Evolutionary conservation across 1,139 yeast species (phyloP).

Genomic region (Zygoascus meyerae): DNA sequence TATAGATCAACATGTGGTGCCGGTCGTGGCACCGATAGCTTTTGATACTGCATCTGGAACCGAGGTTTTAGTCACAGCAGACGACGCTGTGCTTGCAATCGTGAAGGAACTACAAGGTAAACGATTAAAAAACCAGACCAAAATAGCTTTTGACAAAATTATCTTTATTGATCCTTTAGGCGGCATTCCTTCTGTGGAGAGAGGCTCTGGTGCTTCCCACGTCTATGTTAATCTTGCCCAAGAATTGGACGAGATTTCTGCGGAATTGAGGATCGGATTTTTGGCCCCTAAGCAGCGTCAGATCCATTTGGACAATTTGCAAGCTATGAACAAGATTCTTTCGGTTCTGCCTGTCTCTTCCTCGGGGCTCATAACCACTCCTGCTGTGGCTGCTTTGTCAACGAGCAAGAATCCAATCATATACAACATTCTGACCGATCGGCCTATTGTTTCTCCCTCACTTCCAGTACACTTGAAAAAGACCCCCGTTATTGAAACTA

Average conservation of each 20-base stretch:
- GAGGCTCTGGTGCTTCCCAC: conserved; percentile 60
- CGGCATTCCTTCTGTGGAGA: conserved; percentile 83
- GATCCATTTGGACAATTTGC: conserved; percentile 50
- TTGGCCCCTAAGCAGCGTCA: conserved; percentile 43
- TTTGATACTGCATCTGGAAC: conserved; percentile 40
- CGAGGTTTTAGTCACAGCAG: conserved; percentile 36
- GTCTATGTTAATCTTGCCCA: conserved; percentile 82
- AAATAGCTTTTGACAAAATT: conserved; percentile 68
- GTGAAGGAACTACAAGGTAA: conserved; percentile 27
- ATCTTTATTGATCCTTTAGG: conserved; percentile 76
- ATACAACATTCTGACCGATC: conserved; percentile 82
- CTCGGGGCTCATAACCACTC: conserved; percentile 50
- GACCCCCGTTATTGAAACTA: conserved; percentile 66
- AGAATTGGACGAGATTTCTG: conserved; percentile 61
- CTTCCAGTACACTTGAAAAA: conserved; percentile 57
- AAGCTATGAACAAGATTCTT: conserved; percentile 45
- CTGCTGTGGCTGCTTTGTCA: conserved; percentile 38
- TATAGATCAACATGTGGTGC: conserved; percentile 43
- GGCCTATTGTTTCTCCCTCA: conserved; percentile 90
- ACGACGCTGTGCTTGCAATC: conserved; percentile 34
- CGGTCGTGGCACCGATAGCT: conserved; percentile 56
- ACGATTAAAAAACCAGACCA: conserved; percentile 27
- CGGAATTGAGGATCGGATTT: conserved; percentile 56
- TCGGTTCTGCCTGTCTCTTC: conserved; percentile 43
- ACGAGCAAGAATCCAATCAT: conserved; percentile 65